Evolutionary conservation across 2,329 filamentous ascomycete genomes (phyloP).

Genomic region (Fusarium sp.): DNA sequence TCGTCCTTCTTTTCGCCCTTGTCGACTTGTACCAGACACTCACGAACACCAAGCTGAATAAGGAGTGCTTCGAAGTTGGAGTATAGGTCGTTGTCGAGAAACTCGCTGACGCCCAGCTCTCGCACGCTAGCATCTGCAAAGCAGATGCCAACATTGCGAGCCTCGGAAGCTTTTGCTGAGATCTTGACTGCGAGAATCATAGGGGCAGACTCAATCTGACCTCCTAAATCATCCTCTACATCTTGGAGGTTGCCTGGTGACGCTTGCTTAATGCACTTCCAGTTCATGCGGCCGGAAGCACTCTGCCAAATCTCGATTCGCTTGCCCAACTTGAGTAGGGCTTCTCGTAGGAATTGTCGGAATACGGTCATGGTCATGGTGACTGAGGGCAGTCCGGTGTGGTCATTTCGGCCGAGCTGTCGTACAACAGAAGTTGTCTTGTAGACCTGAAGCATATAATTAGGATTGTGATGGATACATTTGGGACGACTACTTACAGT

Average conservation of each 20-base stretch:
- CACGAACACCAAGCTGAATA: conserved; percentile 95
- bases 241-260: conserved; percentile 97
- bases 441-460: conserved; percentile 74
- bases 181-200: conserved; percentile 97
- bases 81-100: conserved; percentile 98
- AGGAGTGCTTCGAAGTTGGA: conserved; percentile 97
- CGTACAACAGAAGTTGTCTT: conserved; percentile 96
- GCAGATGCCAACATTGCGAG: conserved; percentile 89
- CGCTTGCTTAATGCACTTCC: conserved; percentile 91
- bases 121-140: conserved; percentile 97
- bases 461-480: background rate
- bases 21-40: conserved; percentile 88
- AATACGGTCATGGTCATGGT: conserved; percentile 97
- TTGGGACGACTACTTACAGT: conserved; percentile 61
- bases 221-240: conserved; percentile 92
- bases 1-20: conserved; percentile 78
- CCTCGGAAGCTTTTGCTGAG: conserved; percentile 85
- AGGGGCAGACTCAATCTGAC: conserved; percentile 86
- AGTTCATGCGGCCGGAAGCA: conserved; percentile 81
- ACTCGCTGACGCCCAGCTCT: conserved; percentile 96
- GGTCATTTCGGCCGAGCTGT: conserved; percentile 85
- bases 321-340: conserved; percentile 90
- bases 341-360: conserved; percentile 93
- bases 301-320: conserved; percentile 91
- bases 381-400: conserved; percentile 89